Conservation (phyloP, 176 grass and related monocot genomes). For the Oryza meyeriana region DNA sequence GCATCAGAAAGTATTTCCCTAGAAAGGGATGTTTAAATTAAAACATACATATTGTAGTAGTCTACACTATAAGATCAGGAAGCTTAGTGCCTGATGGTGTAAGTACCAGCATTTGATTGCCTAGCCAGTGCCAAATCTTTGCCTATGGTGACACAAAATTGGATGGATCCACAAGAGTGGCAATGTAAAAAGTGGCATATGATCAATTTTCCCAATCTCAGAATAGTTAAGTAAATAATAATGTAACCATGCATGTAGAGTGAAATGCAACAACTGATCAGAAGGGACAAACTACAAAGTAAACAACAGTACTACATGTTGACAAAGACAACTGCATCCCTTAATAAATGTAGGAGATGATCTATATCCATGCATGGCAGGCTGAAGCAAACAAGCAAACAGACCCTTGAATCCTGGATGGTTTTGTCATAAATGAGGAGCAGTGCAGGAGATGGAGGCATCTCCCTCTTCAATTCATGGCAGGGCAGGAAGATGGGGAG, state of each 20-base stretch:
- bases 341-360: slow-evolving; percentile 36
- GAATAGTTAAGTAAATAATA: background rate
- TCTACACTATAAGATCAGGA: background rate
- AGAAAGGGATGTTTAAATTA: background rate
- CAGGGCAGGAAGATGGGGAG: slow-evolving; percentile 9
- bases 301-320: slow-evolving; percentile 20
- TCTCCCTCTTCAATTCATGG: slow-evolving; percentile 33
- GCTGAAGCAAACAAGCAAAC: slow-evolving; percentile 34
- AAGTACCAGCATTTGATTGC: background rate
- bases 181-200: no score
- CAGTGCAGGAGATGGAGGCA: slow-evolving; percentile 45
- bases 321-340: slow-evolving; percentile 20
- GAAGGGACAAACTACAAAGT: background rate
- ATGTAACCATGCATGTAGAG: background rate
- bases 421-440: slow-evolving; percentile 36
- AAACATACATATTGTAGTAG: background rate
- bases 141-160: background rate
- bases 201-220: no score
- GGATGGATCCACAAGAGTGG: background rate
- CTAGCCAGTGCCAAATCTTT: background rate
- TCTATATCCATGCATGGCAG: slow-evolving; percentile 39
- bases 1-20: background rate
- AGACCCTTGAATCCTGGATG: slow-evolving; percentile 33
- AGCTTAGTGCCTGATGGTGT: background rate
- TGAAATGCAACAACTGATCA: slow-evolving; percentile 15